Evolutionary conservation across 2,329 filamentous ascomycete genomes (phyloP).

Genomic region (Pseudopithomyces maydicus): DNA sequence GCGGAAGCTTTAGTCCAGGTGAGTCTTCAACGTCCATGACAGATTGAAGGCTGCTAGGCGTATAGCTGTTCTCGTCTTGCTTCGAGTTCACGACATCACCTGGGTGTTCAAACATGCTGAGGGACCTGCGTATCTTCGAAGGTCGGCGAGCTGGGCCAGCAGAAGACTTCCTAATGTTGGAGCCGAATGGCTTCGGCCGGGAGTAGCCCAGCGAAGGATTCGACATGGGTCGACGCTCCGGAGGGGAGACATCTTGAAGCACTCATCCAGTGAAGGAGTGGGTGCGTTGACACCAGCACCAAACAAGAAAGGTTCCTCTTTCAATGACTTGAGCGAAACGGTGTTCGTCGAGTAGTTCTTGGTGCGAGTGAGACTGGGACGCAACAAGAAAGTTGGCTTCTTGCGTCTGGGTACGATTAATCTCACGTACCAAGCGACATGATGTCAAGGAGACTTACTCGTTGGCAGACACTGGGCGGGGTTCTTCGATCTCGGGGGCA

Average conservation of each 20-base stretch:
- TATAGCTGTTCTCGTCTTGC: conserved; percentile 68
- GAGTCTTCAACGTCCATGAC: conserved; percentile 84
- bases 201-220: conserved; percentile 60
- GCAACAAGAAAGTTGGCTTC: conserved; percentile 62
- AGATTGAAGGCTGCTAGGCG: conserved; percentile 67
- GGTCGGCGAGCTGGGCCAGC: conserved; percentile 70
- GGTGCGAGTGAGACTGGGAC: conserved; percentile 74
- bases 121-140: conserved; percentile 76
- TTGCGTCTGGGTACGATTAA: conserved; percentile 37
- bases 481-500: conserved; percentile 36
- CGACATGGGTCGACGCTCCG: conserved; percentile 66
- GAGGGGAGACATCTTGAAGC: conserved; percentile 81
- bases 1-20: conserved; percentile 76
- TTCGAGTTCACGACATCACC: conserved; percentile 77
- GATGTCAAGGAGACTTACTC: conserved; percentile 35
- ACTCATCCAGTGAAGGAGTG: conserved; percentile 74
- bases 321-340: conserved; percentile 62
- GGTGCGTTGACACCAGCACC: conserved; percentile 63
- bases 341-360: conserved; percentile 76
- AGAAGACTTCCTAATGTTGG: conserved; percentile 67
- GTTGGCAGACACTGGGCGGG: conserved; percentile 40
- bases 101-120: conserved; percentile 97
- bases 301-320: conserved; percentile 76
- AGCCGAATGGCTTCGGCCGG: conserved; percentile 67
- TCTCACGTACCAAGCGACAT: background rate